These are phyloP conservation scores for Tritrichomonas foetus DNA, from an alignment of 208 protist genomes.

Conservation along the genomic window DNA sequence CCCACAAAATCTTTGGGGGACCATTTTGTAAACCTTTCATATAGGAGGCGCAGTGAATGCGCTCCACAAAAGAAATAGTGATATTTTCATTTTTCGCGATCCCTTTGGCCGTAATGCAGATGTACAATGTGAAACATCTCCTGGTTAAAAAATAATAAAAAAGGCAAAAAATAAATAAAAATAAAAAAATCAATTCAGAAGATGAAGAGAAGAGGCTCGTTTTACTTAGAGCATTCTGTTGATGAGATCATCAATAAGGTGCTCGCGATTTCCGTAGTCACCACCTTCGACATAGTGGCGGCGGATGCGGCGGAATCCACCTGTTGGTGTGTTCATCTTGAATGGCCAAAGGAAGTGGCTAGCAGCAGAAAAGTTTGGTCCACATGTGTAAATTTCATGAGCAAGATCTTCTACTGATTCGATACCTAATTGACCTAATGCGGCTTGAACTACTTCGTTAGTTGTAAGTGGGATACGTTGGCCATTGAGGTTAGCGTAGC, in stretches of 20 bases:
- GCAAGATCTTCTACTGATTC: conserved; percentile 98
- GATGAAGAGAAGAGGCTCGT: too few species aligned
- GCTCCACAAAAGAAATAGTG: too few species aligned
- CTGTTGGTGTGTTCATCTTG: conserved; percentile 83
- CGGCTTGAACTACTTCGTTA: conserved; percentile 86
- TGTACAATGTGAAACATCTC: not conserved
- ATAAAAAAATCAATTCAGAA: not conserved
- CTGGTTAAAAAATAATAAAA: not conserved
- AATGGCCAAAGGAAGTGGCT: conserved; percentile 97
- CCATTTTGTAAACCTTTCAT: too few species aligned
- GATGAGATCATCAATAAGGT: conserved; percentile 95
- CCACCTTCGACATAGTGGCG: conserved; percentile 97
- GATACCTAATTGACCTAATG: conserved; percentile 82
- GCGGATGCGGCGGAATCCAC: conserved; percentile 87
- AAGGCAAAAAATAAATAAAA: not conserved
- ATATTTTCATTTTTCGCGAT: too few species aligned
- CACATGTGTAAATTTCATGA: conserved; percentile 97
- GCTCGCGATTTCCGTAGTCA: conserved; percentile 96
- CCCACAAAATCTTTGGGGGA: too few species aligned
- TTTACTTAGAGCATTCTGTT: conserved; percentile 83
- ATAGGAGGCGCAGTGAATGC: too few species aligned
- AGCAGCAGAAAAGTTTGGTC: conserved; percentile 92
- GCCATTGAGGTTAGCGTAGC: conserved; percentile 88
- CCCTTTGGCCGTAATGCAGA: too few species aligned
- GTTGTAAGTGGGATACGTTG: conserved; percentile 89